Conservation (phyloP, 495 filamentous ascomycete genomes). For the Trichoderma gamsii region DNA sequence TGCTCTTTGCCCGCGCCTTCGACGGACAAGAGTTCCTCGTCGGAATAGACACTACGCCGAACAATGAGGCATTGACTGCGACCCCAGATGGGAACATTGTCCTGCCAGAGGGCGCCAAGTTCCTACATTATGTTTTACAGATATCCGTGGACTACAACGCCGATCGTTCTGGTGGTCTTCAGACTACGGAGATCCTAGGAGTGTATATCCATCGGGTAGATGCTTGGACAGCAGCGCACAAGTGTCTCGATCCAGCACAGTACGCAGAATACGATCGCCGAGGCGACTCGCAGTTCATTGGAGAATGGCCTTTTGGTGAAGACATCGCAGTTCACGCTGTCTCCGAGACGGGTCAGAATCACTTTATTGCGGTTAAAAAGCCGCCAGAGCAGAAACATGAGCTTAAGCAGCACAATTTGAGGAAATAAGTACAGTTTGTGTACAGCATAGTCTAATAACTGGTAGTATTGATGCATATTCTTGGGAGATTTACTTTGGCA, state of each 20-base stretch:
- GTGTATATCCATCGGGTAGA: conserved; percentile 28
- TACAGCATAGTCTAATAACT: no score
- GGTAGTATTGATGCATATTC: no score
- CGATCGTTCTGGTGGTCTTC: conserved; percentile 28
- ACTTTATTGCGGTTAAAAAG: conserved; percentile 16
- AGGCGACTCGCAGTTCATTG: conserved; percentile 15
- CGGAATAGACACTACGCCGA: conserved; percentile 34
- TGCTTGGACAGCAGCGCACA: conserved; percentile 28
- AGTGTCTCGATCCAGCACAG: conserved; percentile 25
- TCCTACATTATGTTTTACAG: conserved; percentile 40
- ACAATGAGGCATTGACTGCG: conserved; percentile 26
- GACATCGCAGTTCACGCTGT: conserved; percentile 40
- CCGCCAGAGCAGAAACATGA: background rate
- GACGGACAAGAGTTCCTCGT: conserved; percentile 33
- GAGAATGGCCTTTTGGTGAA: conserved; percentile 40
- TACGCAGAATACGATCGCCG: conserved; percentile 39
- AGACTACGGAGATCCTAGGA: conserved; percentile 35
- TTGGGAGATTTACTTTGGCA: no score
- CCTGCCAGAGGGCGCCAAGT: conserved; percentile 23
- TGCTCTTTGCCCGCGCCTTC: conserved; percentile 31
- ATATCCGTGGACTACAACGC: conserved; percentile 35
- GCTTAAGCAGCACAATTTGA: background rate
- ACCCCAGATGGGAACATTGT: conserved; percentile 20
- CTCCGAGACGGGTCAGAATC: conserved; percentile 36
- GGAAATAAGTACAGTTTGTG: background rate